Conservation (phyloP, 1,139 yeast species). For the Lodderomyces orthopsilosis region DNA sequence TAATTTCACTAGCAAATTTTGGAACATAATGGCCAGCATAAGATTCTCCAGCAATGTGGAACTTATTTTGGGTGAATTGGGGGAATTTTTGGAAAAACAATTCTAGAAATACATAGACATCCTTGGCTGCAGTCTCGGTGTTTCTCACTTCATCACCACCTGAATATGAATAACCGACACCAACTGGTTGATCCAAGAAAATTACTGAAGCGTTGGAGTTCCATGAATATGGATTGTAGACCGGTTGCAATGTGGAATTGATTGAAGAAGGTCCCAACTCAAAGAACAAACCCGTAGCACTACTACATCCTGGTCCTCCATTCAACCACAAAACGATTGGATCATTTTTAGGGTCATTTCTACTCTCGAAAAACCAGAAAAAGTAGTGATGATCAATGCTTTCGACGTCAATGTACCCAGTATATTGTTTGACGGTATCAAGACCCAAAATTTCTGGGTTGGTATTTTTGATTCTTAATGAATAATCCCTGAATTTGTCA, state of each 20-base stretch:
- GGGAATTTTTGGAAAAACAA: conserved; percentile 76
- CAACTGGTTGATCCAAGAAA: conserved; percentile 93
- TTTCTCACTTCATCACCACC: conserved; percentile 51
- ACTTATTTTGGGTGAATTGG: conserved; percentile 51
- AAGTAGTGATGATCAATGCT: conserved; percentile 69
- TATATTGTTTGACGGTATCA: conserved; percentile 59
- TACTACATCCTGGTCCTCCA: conserved; percentile 92
- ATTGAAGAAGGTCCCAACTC: conserved; percentile 87
- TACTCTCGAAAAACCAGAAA: conserved; percentile 87
- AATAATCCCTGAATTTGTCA: conserved; percentile 31
- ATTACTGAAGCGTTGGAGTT: conserved; percentile 86
- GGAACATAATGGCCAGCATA: conserved; percentile 91
- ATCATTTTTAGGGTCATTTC: conserved; percentile 84
- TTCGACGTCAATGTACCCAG: conserved; percentile 62
- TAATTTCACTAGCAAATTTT: conserved; percentile 69
- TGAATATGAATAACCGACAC: conserved; percentile 80
- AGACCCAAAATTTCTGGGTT: conserved; percentile 46
- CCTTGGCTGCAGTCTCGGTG: conserved; percentile 73
- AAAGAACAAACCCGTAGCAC: conserved; percentile 85
- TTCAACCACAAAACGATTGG: conserved; percentile 87
- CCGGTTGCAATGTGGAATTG: conserved; percentile 62
- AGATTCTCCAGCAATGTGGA: conserved; percentile 87
- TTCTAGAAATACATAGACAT: conserved; percentile 75
- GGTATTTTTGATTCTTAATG: conserved; percentile 40
- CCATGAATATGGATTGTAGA: conserved; percentile 80